A percentile compares a stretch with the other conserved stretches of the same genome.
These are phyloP conservation scores for Amanita fuliginea DNA, from an alignment of 768 basidiomycete species.

Conservation along the genomic window DNA sequence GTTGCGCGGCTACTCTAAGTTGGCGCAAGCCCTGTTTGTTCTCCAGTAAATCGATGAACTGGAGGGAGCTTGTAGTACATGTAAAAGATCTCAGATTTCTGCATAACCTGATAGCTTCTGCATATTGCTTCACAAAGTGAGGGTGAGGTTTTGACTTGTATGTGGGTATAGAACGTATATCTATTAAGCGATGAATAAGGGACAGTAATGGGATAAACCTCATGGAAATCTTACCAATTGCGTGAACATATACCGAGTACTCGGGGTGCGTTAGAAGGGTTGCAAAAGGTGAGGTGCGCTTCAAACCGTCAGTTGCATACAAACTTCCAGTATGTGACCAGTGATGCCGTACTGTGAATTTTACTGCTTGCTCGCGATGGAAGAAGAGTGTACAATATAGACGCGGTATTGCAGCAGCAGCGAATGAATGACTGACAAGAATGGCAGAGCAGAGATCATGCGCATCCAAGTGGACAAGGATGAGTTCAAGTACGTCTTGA, in stretches of 20 bases:
- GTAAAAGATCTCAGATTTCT: conserved; percentile 45
- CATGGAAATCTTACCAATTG: conserved; percentile 31
- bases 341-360: neutral
- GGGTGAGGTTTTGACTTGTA: conserved; percentile 28
- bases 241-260: conserved; percentile 47
- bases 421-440: conserved; percentile 56
- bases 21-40: conserved; percentile 32
- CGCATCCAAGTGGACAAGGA: conserved; percentile 42
- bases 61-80: conserved; percentile 32
- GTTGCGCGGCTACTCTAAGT: conserved; percentile 37
- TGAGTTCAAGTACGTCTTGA: conserved; percentile 62
- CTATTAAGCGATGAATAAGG: conserved; percentile 17
- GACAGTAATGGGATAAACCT: neutral
- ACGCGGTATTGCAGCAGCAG: conserved; percentile 49
- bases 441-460: conserved; percentile 50
- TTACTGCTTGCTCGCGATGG: conserved; percentile 13
- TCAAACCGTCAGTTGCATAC: conserved; percentile 6
- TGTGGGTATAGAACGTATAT: conserved; percentile 37
- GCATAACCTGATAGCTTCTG: conserved; percentile 34
- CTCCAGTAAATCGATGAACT: conserved; percentile 34
- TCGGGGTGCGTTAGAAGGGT: conserved; percentile 39
- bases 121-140: conserved; percentile 41
- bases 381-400: conserved; percentile 52
- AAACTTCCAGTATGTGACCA: conserved; percentile 1
- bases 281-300: conserved; percentile 52